phyloP scores from a whole-genome alignment of 2,329 filamentous ascomycete species.

The Cylindrodendrum hubeiense region DNA sequence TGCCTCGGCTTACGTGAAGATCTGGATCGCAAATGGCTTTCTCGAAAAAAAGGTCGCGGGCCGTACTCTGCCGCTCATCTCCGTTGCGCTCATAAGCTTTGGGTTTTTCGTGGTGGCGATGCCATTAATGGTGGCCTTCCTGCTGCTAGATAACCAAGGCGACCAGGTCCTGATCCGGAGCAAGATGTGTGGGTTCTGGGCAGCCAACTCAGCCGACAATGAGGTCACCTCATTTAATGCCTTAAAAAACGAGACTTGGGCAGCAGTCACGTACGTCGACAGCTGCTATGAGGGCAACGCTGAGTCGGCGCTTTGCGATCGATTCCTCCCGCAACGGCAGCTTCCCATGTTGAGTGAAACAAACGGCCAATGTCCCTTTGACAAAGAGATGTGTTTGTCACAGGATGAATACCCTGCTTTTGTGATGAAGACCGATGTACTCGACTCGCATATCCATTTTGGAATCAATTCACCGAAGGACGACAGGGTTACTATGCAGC shows the following conservation, averaged over 20 bases:
- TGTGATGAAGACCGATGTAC: background rate
- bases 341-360: background rate
- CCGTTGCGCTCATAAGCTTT: background rate
- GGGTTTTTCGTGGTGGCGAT: background rate
- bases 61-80: background rate
- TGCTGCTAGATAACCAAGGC: conserved; percentile 8
- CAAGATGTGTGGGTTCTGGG: conserved; percentile 14
- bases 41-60: background rate
- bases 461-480: conserved; percentile 10
- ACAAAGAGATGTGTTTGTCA: background rate
- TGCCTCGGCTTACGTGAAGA: conserved; percentile 2
- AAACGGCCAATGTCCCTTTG: background rate
- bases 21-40: conserved; percentile 1
- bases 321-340: background rate
- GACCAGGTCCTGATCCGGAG: conserved; percentile 4
- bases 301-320: conserved; percentile 4
- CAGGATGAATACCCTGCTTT: background rate
- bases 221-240: background rate
- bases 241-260: background rate
- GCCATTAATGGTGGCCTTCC: background rate
- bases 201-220: background rate
- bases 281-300: conserved; percentile 13
- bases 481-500: conserved; percentile 7
- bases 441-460: conserved; percentile 20
- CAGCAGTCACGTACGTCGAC: conserved; percentile 11